Evolutionary conservation across 2,329 filamentous ascomycete genomes (phyloP), one percentile per base, ranked within the genome.

Genomic region (Fusarium vanettenii): DNA sequence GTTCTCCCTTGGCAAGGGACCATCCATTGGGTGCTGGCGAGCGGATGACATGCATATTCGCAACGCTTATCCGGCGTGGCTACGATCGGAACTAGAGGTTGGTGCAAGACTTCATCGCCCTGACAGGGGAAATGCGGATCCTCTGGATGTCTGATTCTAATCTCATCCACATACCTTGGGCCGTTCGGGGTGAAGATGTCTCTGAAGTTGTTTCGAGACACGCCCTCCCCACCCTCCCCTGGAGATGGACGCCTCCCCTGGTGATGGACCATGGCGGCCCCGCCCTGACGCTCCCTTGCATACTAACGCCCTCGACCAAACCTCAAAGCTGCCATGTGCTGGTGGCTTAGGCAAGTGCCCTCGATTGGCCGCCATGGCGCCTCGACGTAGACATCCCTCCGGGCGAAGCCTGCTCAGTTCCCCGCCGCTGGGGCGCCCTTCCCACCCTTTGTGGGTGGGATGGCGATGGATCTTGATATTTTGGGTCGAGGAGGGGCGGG

Each of bases 111-210:
- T 80, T 70, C 76, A 77, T 60, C 50, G 69, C 67, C 73, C 69
- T 76, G 71, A 75, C 67, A 74, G 71, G 69, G 70, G 73, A 79
- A 60, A 62, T 63, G 60, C 63, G 56, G 73, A 78, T 77, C 71
- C 65, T 75, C 71, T 71, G 73, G 62, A 74, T 84, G 82, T 83
- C 80, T 84, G 78, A 82, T 80, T 74, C 74, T 81, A 84, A 86
- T 86, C 79, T 86, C 79, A 73, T 79, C 77, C 74, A 79, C 85
- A 85, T 86, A 80, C 84, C 84, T 78, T 68, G 71, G 69, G 62
- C 75, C 55, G 60, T 76, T 73, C 71, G 61, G 60, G 69, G 61
- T 66, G 77, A 78, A 73, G 70, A 73, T 71, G 67, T 70, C 64
- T 78, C 66, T 65, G 70, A 61, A 69, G 63, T 59, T 64, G 37